A percentile compares a stretch with the other conserved stretches of the same genome.
These are phyloP conservation scores for Paecilomyces sp. DNA, from an alignment of 2,329 filamentous ascomycete species.

Conservation along the genomic window DNA sequence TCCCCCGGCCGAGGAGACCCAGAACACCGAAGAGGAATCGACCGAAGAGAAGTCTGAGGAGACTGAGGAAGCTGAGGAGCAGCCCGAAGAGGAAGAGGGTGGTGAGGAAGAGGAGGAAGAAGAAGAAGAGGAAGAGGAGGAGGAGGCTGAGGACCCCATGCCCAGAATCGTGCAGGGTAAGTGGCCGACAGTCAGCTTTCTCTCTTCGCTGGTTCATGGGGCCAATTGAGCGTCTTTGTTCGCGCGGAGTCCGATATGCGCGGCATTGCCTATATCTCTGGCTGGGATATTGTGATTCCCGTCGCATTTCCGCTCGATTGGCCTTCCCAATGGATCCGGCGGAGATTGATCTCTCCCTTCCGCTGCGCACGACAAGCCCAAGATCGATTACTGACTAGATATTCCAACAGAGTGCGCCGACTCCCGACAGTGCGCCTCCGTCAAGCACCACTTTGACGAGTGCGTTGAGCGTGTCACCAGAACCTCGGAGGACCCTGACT, in stretches of 20 bases:
- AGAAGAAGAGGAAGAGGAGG: conserved; percentile 75
- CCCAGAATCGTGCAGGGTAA: conserved; percentile 85
- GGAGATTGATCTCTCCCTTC: neutral
- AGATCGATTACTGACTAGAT: neutral
- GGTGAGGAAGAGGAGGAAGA: conserved; percentile 64
- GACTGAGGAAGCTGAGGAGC: conserved; percentile 35
- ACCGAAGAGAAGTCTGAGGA: conserved; percentile 27
- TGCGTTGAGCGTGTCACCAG: conserved; percentile 88
- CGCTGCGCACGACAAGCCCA: neutral
- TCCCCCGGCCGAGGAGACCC: conserved; percentile 44
- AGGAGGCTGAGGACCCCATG: conserved; percentile 79
- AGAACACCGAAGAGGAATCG: conserved; percentile 37
- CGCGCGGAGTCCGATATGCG: neutral
- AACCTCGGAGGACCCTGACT: conserved; percentile 60
- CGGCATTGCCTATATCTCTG: neutral
- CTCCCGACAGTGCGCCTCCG: conserved; percentile 73
- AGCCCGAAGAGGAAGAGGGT: conserved; percentile 50
- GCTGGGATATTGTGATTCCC: neutral
- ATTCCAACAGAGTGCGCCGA: conserved; percentile 70
- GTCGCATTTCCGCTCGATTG: neutral
- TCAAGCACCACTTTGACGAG: conserved; percentile 98
- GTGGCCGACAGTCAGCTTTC: conserved; percentile 32
- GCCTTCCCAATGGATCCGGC: neutral
- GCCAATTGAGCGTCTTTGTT: neutral
- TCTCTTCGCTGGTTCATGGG: conserved; percentile 1